phyloP scores from a whole-genome alignment of 805 yeast species.

The Pichia cabralensis region DNA sequence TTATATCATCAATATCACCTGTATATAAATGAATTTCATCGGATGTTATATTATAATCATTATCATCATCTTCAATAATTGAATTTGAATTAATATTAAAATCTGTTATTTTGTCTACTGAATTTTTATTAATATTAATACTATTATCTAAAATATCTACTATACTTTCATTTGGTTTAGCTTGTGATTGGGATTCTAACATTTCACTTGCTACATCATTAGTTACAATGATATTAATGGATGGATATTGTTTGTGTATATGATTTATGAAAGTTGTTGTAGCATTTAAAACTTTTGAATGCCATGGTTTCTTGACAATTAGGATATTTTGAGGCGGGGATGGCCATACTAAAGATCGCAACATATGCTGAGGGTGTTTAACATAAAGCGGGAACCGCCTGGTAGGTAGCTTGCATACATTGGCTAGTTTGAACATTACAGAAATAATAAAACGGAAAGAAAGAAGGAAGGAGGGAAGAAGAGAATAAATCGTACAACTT shows the following conservation, averaged over 20 bases:
- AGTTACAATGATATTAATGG: conserved; percentile 69
- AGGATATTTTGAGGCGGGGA: conserved; percentile 62
- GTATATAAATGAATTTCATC: conserved; percentile 36
- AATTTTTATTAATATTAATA: too few relatives aligned
- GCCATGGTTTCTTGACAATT: conserved; percentile 80
- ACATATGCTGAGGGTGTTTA: conserved; percentile 46
- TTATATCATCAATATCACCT: conserved; percentile 48
- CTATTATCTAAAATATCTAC: too few relatives aligned
- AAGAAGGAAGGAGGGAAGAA: too few relatives aligned
- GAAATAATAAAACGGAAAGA: too few relatives aligned
- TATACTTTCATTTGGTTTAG: not conserved
- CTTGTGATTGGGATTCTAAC: not conserved
- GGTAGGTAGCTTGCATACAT: too few relatives aligned
- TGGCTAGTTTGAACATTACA: too few relatives aligned
- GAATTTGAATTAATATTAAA: too few relatives aligned
- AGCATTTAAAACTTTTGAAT: conserved; percentile 51
- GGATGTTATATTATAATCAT: too few relatives aligned
- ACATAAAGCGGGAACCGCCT: conserved; percentile 41
- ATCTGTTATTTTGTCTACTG: too few relatives aligned
- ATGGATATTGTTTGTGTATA: conserved; percentile 51
- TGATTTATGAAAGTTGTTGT: conserved; percentile 56
- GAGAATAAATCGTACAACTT: too few relatives aligned
- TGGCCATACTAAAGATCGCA: conserved; percentile 62
- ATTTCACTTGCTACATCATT: conserved; percentile 69
- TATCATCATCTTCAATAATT: not conserved